Evolutionary conservation across 768 basidiomycete species (phyloP).

Genomic region (Amylocystis lapponica): DNA sequence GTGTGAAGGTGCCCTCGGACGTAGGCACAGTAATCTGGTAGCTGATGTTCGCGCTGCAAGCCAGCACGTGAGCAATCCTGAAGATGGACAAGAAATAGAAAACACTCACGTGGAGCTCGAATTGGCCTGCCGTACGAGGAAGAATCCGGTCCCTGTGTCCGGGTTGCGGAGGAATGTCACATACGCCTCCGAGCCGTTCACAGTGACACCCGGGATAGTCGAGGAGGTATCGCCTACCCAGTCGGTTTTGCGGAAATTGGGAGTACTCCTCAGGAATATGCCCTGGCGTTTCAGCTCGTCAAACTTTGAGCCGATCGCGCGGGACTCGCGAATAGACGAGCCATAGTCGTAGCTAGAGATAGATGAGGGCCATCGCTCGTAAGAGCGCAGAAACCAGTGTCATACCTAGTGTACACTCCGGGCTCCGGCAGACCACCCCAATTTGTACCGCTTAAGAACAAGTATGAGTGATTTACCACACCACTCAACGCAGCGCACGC

Average conservation of each 20-base stretch:
- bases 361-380: neutral
- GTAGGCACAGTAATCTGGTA: conserved; percentile 63
- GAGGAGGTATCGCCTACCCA: conserved; percentile 59
- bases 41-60: conserved; percentile 35
- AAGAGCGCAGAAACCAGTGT: neutral
- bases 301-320: conserved; percentile 62
- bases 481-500: conserved; percentile 1
- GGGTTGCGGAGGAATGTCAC: conserved; percentile 64
- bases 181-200: conserved; percentile 42
- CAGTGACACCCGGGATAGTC: conserved; percentile 32
- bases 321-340: conserved; percentile 60
- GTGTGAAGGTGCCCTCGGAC: conserved; percentile 40
- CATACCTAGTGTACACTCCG: conserved; percentile 52
- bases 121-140: conserved; percentile 59
- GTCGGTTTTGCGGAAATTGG: conserved; percentile 76
- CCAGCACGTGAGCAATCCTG: neutral
- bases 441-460: conserved; percentile 59
- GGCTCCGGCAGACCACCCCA: conserved; percentile 81
- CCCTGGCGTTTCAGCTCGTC: conserved; percentile 75
- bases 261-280: conserved; percentile 73
- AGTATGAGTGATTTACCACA: neutral
- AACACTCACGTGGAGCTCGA: conserved; percentile 58
- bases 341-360: conserved; percentile 76
- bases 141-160: conserved; percentile 61
- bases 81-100: neutral